phyloP scores from a whole-genome alignment of 768 basidiomycete species.

The Mycena vulgaris region DNA sequence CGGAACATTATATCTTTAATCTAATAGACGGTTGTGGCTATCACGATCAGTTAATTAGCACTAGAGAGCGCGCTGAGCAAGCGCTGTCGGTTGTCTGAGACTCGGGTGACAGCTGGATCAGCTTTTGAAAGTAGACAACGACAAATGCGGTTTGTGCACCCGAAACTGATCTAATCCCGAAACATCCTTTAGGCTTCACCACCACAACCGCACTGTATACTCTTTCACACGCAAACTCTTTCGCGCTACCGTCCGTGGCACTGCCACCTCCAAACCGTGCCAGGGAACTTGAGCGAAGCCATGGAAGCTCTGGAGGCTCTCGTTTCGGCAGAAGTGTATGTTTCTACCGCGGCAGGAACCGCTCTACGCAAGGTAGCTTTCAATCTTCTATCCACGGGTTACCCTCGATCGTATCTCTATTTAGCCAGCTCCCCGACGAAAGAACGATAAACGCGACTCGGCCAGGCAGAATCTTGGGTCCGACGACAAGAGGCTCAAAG shows the following conservation, averaged over 20 bases:
- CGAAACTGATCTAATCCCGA: too few relatives aligned
- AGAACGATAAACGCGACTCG: constrained; percentile 68
- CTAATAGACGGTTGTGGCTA: constrained; percentile 19
- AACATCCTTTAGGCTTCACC: not conserved
- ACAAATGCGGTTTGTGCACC: constrained; percentile 3
- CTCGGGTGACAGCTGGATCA: not conserved
- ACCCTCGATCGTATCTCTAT: constrained; percentile 27
- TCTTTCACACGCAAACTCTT: too few relatives aligned
- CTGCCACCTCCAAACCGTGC: too few relatives aligned
- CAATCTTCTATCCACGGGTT: constrained; percentile 4
- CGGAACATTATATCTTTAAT: constrained; percentile 22
- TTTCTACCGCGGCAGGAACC: constrained; percentile 66
- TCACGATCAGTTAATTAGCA: constrained; percentile 22
- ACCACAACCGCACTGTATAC: not conserved
- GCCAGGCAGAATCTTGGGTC: constrained; percentile 53
- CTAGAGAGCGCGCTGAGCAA: not conserved
- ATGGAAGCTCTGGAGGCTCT: constrained; percentile 61
- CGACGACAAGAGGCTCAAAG: constrained; percentile 75
- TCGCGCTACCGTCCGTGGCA: too few relatives aligned
- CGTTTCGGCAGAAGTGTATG: constrained; percentile 73
- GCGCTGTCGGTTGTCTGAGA: not conserved
- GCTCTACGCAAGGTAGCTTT: constrained; percentile 71
- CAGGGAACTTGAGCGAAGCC: too few relatives aligned
- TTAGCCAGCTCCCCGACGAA: constrained; percentile 60
- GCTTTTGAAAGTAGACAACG: not conserved